Base-by-base conservation (phyloP, 177 flowering plant genomes). In the Vitis hybrid region DNA sequence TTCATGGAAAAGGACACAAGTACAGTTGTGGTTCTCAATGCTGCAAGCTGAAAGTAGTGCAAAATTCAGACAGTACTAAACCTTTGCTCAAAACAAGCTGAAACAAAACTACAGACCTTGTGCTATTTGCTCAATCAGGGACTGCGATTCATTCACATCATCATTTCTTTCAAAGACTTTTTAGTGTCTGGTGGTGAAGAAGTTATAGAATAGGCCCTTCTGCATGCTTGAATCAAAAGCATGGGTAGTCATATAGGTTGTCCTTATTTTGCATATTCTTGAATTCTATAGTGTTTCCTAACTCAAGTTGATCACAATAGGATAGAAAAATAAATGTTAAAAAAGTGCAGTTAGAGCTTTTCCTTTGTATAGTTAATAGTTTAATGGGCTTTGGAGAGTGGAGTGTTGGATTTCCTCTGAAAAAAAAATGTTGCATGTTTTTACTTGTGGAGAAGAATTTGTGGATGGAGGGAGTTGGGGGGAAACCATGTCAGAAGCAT, bases 211-310 rank as follows among this genome's bases (percentile, higher is more conserved):
- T 53, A 34, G 50, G 19, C 8, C 39, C 50, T 64, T 62, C 26
- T 34, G 20, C 64, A 29, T 50, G 51, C 70, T 59, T 73, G 60
- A 70, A 65, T 67, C 60, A 53, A 68, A 63, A 71, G 81, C 69
- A 76, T 81, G 81, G 84, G 74, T 58, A 59, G 50, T 78, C 84
- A 81, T 78, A 72, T 81, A 81, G 79, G 74, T 58, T 77, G 79
- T 74, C 78, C 61, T 55, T 55, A 55, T 66, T 54, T 59, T 16
- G 10, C 58, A 10, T 20, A 49, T 61, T 45, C 61, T 4, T 6
- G 8, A 26, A 29, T 55, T 51, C 34, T 2, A 52, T 66, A 31
- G 34, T 31, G 34, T 31, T 31, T 31, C 20, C 20, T 19, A 19
- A 19, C 20, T 19, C 34, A 31, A 31, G 4, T 5, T 31, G 34